Conservation (phyloP, 1,139 yeast genomes). For the Candida gigantensis region DNA sequence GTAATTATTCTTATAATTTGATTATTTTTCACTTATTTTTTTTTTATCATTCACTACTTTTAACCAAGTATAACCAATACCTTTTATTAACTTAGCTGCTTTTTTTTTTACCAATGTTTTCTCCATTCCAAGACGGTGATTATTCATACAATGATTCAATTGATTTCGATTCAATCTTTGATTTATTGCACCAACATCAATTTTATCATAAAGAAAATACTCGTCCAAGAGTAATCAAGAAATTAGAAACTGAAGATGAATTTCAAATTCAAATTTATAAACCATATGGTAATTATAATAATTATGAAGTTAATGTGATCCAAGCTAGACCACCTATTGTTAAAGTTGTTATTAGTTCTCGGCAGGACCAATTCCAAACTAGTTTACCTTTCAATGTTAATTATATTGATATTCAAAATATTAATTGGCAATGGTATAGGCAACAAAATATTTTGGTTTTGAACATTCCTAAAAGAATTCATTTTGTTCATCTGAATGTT, state of each 20-base stretch:
- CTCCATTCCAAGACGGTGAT: constrained; percentile 6
- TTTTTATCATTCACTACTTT: background rate
- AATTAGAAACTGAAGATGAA: constrained; percentile 38
- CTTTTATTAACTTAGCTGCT: background rate
- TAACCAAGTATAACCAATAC: no score
- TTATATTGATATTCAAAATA: constrained; percentile 34
- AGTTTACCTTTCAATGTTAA: constrained; percentile 34
- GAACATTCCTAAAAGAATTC: constrained; percentile 38
- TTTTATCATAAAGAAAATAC: constrained; percentile 14
- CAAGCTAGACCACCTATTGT: constrained; percentile 23
- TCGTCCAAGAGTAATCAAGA: constrained; percentile 37
- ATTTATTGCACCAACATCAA: constrained; percentile 16
- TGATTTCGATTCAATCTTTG: constrained; percentile 13
- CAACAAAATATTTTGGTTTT: constrained; percentile 39
- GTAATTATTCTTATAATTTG: background rate
- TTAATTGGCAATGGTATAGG: constrained; percentile 39
- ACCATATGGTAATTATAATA: constrained; percentile 35
- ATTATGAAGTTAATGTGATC: constrained; percentile 41
- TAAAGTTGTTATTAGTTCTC: constrained; percentile 33
- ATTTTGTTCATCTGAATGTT: constrained; percentile 14
- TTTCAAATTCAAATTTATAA: constrained; percentile 44
- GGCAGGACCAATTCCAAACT: constrained; percentile 35
- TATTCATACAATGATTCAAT: background rate
- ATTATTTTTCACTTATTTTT: background rate
- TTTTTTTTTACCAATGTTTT: constrained; percentile 5